Percentiles rank a stretch among this genome's conserved stretches.
Evolutionary conservation across 2,329 filamentous ascomycete species (phyloP).

Genomic region (Cladosporium sp.): DNA sequence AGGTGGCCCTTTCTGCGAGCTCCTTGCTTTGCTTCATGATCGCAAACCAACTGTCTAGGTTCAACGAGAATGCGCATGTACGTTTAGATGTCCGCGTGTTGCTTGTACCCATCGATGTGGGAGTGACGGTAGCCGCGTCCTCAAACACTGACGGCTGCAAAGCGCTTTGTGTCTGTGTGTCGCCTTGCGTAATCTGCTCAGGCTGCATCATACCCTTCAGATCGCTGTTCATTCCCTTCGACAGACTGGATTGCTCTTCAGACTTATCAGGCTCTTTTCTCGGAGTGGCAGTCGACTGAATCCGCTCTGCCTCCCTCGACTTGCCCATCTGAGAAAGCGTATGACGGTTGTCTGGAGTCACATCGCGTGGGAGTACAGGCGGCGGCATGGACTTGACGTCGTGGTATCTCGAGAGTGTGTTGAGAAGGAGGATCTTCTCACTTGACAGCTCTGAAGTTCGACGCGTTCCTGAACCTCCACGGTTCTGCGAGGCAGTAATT

Average conservation of each 20-base stretch:
- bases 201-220: slow-evolving; percentile 26
- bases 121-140: slow-evolving; percentile 4
- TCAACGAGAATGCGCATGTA: slow-evolving; percentile 12
- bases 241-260: slow-evolving; percentile 22
- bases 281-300: background rate
- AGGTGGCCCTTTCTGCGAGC: slow-evolving; percentile 16
- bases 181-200: slow-evolving; percentile 28
- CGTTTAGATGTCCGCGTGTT: background rate
- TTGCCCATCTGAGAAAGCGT: no score
- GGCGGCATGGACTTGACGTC: background rate
- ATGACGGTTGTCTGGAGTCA: no score
- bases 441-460: background rate
- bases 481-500: slow-evolving; percentile 12
- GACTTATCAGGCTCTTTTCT: slow-evolving; percentile 6
- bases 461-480: background rate
- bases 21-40: slow-evolving; percentile 9
- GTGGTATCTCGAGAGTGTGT: background rate
- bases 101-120: background rate
- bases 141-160: background rate
- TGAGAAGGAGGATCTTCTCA: background rate
- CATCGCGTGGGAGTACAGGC: background rate
- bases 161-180: slow-evolving; percentile 27
- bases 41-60: no score
- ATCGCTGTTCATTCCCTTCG: slow-evolving; percentile 22
- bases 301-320: no score